Evolutionary conservation across 139 green algal species (phyloP).

Genomic region (Penium margaritaceum): DNA sequence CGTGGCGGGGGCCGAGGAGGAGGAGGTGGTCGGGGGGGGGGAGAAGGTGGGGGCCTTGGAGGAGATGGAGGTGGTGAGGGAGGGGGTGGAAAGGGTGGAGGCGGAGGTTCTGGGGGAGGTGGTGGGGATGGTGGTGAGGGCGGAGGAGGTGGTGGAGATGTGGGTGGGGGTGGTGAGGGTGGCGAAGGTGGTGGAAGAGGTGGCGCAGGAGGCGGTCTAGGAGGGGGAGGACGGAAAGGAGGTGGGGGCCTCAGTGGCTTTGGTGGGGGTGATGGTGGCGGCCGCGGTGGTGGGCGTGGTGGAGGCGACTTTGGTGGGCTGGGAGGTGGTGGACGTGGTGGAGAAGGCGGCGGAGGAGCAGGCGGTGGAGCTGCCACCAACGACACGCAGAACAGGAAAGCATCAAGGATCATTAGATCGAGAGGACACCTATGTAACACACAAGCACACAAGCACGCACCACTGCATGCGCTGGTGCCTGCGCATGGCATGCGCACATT

Average conservation of each 20-base stretch:
- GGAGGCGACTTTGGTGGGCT: neutral
- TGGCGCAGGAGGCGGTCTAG: neutral
- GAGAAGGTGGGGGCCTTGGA: neutral
- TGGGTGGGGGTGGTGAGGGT: neutral
- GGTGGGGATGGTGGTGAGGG: neutral
- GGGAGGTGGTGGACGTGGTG: neutral
- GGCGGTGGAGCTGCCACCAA: too few species aligned
- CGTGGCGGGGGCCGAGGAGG: too few species aligned
- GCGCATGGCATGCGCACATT: too few species aligned
- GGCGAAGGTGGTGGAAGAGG: neutral
- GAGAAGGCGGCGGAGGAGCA: neutral
- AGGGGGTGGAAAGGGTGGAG: neutral
- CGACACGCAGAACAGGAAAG: too few species aligned
- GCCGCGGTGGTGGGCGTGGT: neutral
- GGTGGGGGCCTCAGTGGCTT: neutral
- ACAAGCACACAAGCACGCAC: too few species aligned
- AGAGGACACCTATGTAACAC: too few species aligned
- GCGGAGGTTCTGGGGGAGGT: neutral
- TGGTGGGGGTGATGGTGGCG: neutral
- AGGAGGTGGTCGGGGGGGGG: neutral
- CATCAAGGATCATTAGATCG: too few species aligned
- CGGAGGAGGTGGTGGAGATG: neutral
- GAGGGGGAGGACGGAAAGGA: neutral
- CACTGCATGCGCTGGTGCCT: too few species aligned
- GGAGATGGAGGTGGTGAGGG: neutral